Conservation (phyloP, 768 basidiomycete genomes). For the Macrolepiota fuliginosa region DNA sequence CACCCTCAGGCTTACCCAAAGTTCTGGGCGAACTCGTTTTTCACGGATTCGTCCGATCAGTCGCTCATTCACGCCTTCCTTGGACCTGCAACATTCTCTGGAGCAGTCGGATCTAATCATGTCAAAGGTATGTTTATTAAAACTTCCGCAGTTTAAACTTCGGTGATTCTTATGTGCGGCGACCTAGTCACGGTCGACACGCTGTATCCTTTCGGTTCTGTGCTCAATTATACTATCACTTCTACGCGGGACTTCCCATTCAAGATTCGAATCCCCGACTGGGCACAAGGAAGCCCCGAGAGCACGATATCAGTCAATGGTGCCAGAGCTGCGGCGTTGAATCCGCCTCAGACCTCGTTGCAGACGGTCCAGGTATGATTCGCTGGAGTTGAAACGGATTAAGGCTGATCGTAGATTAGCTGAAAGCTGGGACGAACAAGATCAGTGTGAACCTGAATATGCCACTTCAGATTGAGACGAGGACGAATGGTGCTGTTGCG, state of each 20-base stretch:
- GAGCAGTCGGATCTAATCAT: conserved; percentile 30
- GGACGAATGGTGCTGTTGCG: conserved; percentile 34
- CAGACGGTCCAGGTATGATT: conserved; percentile 28
- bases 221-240: conserved; percentile 33
- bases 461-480: conserved; percentile 31
- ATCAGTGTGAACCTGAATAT: conserved; percentile 29
- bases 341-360: conserved; percentile 27
- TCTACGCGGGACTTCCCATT: conserved; percentile 31
- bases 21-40: conserved; percentile 42
- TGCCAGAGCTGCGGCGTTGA: conserved; percentile 18
- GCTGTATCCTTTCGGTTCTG: conserved; percentile 38
- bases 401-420: background rate
- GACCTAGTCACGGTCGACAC: conserved; percentile 32
- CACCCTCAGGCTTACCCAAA: conserved; percentile 39
- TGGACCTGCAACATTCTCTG: conserved; percentile 35
- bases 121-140: conserved; percentile 26
- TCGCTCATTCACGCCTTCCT: conserved; percentile 36
- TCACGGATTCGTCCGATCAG: conserved; percentile 25
- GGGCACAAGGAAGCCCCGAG: conserved; percentile 30
- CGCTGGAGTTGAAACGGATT: background rate
- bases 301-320: conserved; percentile 34
- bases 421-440: conserved; percentile 25
- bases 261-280: conserved; percentile 36
- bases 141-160: background rate
- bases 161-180: background rate